Evolutionary conservation across 1,284 basidiomycete species (phyloP).

Genomic region (Sphagnurus paluster): DNA sequence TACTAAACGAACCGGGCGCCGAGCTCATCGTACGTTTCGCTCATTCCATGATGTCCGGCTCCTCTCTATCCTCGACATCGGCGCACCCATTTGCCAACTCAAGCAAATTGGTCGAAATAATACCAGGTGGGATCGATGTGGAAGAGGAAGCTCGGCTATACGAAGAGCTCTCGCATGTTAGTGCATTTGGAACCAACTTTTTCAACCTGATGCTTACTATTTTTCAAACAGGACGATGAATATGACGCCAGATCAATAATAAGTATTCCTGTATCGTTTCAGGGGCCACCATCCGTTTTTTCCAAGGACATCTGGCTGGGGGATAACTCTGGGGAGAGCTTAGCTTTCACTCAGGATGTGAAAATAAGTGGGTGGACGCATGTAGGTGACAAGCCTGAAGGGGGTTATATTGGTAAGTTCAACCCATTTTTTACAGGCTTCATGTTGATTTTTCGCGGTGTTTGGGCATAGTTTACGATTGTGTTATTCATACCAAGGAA

Average conservation of each 20-base stretch:
- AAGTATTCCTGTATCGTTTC: constrained; percentile 24
- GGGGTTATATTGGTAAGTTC: constrained; percentile 59
- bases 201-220: background rate
- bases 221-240: constrained; percentile 12
- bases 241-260: constrained; percentile 11
- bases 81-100: constrained; percentile 34
- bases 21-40: too few relatives aligned
- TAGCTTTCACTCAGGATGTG: constrained; percentile 60
- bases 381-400: constrained; percentile 60
- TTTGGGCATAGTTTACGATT: constrained; percentile 53
- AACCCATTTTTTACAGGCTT: background rate
- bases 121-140: constrained; percentile 38
- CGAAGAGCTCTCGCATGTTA: constrained; percentile 34
- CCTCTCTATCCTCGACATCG: constrained; percentile 1
- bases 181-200: constrained; percentile 12
- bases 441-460: background rate
- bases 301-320: constrained; percentile 64
- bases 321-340: constrained; percentile 53
- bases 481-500: constrained; percentile 63
- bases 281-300: constrained; percentile 56
- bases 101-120: constrained; percentile 31
- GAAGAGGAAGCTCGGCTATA: constrained; percentile 44
- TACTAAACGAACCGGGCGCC: too few relatives aligned
- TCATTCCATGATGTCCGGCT: constrained; percentile 8
- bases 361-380: constrained; percentile 67